Conservation (phyloP, 2,329 filamentous ascomycete species). For the Trichoderma sp. region DNA sequence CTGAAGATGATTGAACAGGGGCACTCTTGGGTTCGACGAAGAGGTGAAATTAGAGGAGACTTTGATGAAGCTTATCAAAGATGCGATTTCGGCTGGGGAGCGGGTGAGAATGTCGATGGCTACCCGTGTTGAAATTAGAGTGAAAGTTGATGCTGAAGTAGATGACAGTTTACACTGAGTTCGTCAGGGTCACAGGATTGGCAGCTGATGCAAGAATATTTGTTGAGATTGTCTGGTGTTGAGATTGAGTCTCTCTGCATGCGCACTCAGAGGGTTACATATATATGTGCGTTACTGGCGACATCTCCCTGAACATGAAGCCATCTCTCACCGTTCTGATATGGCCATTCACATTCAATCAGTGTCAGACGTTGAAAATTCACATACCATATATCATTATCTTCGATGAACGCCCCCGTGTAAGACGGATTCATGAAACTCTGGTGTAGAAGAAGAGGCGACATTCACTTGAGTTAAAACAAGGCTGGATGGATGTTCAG, state of each 20-base stretch:
- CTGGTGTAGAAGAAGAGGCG: background rate
- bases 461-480: background rate
- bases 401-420: background rate
- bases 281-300: background rate
- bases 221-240: background rate
- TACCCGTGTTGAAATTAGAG: background rate
- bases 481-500: background rate
- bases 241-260: background rate
- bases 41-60: background rate
- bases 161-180: background rate
- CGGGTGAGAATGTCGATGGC: background rate
- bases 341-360: no score
- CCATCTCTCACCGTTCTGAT: background rate
- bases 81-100: background rate
- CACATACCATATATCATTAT: background rate
- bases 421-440: background rate
- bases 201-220: background rate
- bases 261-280: background rate
- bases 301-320: background rate
- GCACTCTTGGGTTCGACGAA: background rate
- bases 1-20: background rate
- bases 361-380: background rate
- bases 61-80: background rate
- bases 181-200: background rate
- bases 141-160: background rate